Conservation (phyloP, 768 basidiomycete genomes). For the Lentinula aciculospora region DNA sequence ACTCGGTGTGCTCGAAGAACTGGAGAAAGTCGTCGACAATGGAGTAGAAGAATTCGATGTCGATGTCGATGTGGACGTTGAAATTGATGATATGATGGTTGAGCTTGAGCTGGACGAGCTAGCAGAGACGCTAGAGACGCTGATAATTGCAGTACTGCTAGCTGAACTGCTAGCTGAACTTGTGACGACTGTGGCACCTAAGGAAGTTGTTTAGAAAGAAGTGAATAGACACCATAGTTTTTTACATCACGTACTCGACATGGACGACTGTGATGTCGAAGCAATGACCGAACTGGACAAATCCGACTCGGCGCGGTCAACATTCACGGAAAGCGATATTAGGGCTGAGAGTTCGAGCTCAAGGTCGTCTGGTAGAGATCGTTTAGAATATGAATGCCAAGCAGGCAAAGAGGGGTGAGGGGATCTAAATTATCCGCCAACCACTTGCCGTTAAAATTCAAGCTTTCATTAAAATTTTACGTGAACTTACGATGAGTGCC, state of each 20-base stretch:
- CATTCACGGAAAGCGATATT: background rate
- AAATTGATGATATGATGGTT: background rate
- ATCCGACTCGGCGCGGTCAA: background rate
- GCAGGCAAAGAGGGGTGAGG: background rate
- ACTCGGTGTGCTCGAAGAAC: background rate
- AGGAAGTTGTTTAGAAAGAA: background rate
- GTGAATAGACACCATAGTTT: too few species aligned
- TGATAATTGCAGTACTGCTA: background rate
- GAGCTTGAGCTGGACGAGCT: background rate
- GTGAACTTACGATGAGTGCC: background rate
- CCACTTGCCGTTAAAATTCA: background rate
- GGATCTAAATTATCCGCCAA: background rate
- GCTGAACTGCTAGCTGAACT: too few species aligned
- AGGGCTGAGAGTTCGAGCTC: background rate
- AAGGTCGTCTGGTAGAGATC: background rate
- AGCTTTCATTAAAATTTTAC: background rate
- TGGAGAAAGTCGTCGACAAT: background rate
- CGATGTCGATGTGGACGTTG: background rate
- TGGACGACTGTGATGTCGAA: background rate
- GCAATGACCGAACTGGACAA: too few species aligned
- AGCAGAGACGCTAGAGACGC: background rate
- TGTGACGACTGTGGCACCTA: background rate
- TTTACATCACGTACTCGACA: background rate
- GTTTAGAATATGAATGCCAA: background rate
- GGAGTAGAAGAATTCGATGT: background rate